Evolutionary conservation across 2,329 filamentous ascomycete species (phyloP), one percentile per base, ranked within the genome.

Genomic region (Sclerotinia minor): DNA sequence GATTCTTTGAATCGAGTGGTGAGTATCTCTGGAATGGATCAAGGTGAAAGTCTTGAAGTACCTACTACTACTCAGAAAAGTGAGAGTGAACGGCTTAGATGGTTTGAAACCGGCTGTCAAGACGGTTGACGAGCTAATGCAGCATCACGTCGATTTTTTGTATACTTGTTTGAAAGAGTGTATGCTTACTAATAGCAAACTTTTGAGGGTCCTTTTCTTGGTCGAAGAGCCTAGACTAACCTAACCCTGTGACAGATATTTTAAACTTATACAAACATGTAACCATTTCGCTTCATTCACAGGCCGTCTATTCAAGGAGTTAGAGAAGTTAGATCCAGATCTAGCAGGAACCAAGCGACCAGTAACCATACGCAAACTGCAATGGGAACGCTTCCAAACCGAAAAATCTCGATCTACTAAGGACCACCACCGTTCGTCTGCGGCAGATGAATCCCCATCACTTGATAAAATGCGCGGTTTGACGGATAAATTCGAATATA

Each of bases 121-220:
- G 8, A 38, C 35, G 35, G 35, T 38, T 38, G 35, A 38, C 9
- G 7, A 38, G 35, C 35, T 38, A 80, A 99, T 99, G 95, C 92
- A 98, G 80, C 94, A 98, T 76, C 95, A 99, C 80, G 94, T 98
- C 69, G 94, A 98, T 79, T 98, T 99, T 78, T 81, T 99, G 57
- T 95, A 97, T 75, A 98, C 95, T 5, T 98, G 35, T 38, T 38
- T 38, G 35, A 38, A 38, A 9, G 35, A 38, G 94, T 97, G 95
- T 81, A 98, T 98, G 92, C 84, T 99, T 72, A 98, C 95, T 29
- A 97, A 99, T 78, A 92, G 92, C 76, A 97, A 97, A 80, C 84
- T 98, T 7, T 81, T 99, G 6, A 90, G 92, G 80, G 94, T 97
- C 84, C 50, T 69, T 52, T 32, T 11, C 60, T 5, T 57, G 58